Base-by-base conservation (phyloP, 164 flowering plant genomes). In the Magnolia sinica region DNA sequence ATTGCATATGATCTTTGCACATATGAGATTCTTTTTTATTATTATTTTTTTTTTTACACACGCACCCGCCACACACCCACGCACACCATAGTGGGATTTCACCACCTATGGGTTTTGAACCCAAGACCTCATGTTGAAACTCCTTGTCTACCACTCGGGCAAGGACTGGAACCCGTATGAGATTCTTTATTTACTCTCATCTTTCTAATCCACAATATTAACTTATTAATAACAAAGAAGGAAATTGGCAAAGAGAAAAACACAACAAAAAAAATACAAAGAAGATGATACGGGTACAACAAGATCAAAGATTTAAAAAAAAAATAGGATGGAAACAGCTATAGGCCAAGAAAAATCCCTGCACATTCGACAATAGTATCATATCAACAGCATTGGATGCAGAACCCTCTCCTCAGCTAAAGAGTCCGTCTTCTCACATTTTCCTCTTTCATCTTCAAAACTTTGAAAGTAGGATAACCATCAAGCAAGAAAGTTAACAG, bases 331-430 rank as follows among this genome's bases (percentile, higher is more conserved):
- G 37, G 29, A 55, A 55, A 68, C 71, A 68, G 51, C 14, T 18
- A 68, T 31, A 19, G 18, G 71, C 50, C 71, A 68, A 31, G 61
- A 68, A 37, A 19, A 68, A 68, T 68, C 71, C 45, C 49, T 68
- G 50, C 9, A 7, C 51, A 68, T 2, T 68, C 16, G 16, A 55
- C 13, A 55, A 9, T 55, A 55, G 61, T 16, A 55, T 55, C 18
- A 11, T 55, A 55, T 11, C 6, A 20, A 68, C 49, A 68, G 71
- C 71, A 37, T 22, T 11, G 31, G 31, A 66, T 23, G 69, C 24
- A 55, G 61, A 55, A 55, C 18, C 61, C 61, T 55, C 2, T 16
- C 13, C 11, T 55, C 18, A 16, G 61, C 61, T 55, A 2, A 11
- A 55, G 61, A 55, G 61, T 55, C 61, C 10, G 18, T 11, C 18